A percentile compares a stretch with the other conserved stretches of the same genome.
phyloP scores from a whole-genome alignment of 768 basidiomycete genomes.

The Infundibulicybe gibba region DNA sequence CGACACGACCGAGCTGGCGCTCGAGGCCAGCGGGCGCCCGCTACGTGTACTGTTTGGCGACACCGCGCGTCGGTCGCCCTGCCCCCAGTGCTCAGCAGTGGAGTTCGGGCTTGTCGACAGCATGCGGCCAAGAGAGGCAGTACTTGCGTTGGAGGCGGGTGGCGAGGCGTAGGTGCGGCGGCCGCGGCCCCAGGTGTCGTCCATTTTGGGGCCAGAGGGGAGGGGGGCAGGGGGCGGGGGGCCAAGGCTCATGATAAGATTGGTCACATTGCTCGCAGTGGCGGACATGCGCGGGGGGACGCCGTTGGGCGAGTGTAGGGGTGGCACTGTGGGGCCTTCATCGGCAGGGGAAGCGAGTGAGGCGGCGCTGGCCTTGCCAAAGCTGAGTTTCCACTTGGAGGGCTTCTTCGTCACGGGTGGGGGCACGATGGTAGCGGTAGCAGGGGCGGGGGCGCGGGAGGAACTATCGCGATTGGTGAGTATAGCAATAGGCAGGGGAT shows the following conservation, averaged over 20 bases:
- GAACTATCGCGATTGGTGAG: conserved; percentile 16
- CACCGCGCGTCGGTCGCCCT: conserved; percentile 33
- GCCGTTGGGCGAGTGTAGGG: conserved; percentile 23
- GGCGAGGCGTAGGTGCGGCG: conserved; percentile 25
- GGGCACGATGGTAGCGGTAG: conserved; percentile 15
- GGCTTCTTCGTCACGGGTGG: conserved; percentile 66
- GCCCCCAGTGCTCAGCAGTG: conserved; percentile 26
- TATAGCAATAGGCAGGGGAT: conserved; percentile 34
- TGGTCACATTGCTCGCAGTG: conserved; percentile 77
- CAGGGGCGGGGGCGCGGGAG: conserved; percentile 12
- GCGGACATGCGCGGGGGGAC: conserved; percentile 44
- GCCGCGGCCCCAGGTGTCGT: conserved; percentile 50
- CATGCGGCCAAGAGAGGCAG: conserved; percentile 9
- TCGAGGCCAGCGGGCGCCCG: conserved; percentile 49
- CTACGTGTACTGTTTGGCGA: conserved; percentile 63
- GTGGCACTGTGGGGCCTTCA: conserved; percentile 20
- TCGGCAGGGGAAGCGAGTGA: conserved; percentile 35
- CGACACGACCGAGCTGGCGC: conserved; percentile 60
- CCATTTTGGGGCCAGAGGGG: conserved; percentile 19
- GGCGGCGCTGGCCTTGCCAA: conserved; percentile 53
- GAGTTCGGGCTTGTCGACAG: conserved; percentile 23
- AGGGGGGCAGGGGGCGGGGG: conserved; percentile 32
- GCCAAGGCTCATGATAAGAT: conserved; percentile 67
- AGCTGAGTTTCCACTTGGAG: conserved; percentile 82
- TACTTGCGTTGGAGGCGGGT: conserved; percentile 11